Base-by-base conservation (phyloP, 306 rosid species). In the Phaseolus lunatus region DNA sequence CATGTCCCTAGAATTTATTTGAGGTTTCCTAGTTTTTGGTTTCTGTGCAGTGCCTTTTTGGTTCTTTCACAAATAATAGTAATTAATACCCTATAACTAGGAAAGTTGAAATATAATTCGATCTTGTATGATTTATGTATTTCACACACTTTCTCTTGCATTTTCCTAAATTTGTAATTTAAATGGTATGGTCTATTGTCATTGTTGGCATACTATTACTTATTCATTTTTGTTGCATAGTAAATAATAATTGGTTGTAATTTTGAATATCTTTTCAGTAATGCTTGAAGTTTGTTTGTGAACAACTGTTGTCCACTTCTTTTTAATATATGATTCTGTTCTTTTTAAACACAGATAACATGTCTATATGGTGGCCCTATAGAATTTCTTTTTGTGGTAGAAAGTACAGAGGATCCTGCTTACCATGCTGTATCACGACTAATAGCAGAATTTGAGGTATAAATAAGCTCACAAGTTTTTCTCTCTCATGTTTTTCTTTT, bases 291-390 rank as follows among this genome's bases (percentile, higher is more conserved):
- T 56, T 63, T 49, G 39, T 77, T 64, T 71, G 56, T 44, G 64
- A 44, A 3, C 57, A 12, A 22, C 39, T 64, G 22, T 67, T 83
- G 70, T 57, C 1, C 39, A 43, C 75, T 56, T 16, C 19, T 62
- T 24, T 82, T 74, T 39, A 31, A 66, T 73, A 68, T 81, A 29
- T 41, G 57, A 54, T 66, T 68, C 22, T 72, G 31, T 29, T 61
- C 43, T 44, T 62, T 33, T 75, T 27, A 74, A 70, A 82, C 75
- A 52, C 91, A 94, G 98, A 83, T 91, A 73, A 94, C 98, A 26
- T 94, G 96, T 73, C 97, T 94, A 18, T 94, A 94, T 78, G 98
- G 98, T 12, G 98, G 98, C 64, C 96, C 94, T 78, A 15, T 94
- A 78, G 98, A 94, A 80, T 94, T 92, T 76, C 86, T 92, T 76